Conservation (phyloP, 345 rosid genomes). For the Pistacia atlantica region DNA sequence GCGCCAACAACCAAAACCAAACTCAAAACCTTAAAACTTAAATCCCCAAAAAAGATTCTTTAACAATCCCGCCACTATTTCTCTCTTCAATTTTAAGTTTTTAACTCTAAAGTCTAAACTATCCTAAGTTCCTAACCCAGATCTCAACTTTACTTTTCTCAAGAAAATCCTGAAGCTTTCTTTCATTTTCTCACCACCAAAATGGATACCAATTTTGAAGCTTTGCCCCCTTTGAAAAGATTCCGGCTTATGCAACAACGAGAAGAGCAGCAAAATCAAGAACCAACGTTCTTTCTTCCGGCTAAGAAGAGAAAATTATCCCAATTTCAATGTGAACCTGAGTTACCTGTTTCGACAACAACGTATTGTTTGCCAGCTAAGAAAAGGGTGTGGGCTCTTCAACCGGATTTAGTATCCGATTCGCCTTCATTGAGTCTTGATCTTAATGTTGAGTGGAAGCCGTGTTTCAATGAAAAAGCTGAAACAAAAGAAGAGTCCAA, state of each 20-base stretch:
- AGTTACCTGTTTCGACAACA: slow-evolving; percentile 3
- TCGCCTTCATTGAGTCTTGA: slow-evolving; percentile 60
- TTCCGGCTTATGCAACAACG: slow-evolving; percentile 49
- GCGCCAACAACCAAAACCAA: too few relatives aligned
- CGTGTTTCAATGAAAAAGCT: slow-evolving; percentile 22
- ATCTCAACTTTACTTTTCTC: too few relatives aligned
- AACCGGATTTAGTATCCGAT: slow-evolving; percentile 49
- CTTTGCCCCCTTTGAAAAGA: slow-evolving; percentile 80
- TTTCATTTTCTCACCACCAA: background rate
- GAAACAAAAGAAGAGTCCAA: slow-evolving; percentile 5
- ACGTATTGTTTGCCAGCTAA: slow-evolving; percentile 67
- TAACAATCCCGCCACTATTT: too few relatives aligned
- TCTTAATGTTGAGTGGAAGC: slow-evolving; percentile 70
- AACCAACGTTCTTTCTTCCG: slow-evolving; percentile 46
- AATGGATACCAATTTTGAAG: slow-evolving; percentile 55
- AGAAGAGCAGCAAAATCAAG: slow-evolving; percentile 26
- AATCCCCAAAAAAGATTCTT: too few relatives aligned
- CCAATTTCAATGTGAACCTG: slow-evolving; percentile 27
- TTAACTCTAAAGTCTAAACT: too few relatives aligned
- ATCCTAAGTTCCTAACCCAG: too few relatives aligned
- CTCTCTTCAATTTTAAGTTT: too few relatives aligned
- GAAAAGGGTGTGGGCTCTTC: slow-evolving; percentile 86
- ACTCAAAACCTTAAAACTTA: too few relatives aligned
- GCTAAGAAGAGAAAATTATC: slow-evolving; percentile 82
- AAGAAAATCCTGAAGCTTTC: background rate